Evolutionary conservation across 441 rosid species (phyloP).

Genomic region (Pelargonium exstipulatum): DNA sequence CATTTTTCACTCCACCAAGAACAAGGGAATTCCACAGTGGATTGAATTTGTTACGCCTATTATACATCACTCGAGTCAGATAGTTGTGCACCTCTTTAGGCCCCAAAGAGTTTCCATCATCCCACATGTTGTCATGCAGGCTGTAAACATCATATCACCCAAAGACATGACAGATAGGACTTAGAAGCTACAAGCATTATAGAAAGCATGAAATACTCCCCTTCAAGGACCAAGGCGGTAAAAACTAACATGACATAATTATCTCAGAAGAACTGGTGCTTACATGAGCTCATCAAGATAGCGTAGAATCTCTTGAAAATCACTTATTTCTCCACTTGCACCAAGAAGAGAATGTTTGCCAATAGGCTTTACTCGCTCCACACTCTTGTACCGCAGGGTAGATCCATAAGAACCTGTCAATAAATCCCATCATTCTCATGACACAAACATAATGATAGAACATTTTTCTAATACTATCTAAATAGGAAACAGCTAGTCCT

Average conservation of each 20-base stretch:
- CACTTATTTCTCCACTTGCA: constrained; percentile 93
- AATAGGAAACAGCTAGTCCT: not conserved
- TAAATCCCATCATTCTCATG: not conserved
- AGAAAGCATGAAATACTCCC: not conserved
- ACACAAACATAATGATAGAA: not conserved
- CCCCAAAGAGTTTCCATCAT: constrained; percentile 97
- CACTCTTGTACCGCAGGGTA: constrained; percentile 80
- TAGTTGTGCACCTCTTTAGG: constrained; percentile 98
- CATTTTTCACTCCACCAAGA: constrained; percentile 94
- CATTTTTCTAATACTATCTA: not conserved
- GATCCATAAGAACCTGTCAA: constrained; percentile 88
- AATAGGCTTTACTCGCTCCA: constrained; percentile 74
- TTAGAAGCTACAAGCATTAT: not conserved
- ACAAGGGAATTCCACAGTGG: constrained; percentile 97
- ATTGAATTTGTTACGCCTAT: constrained; percentile 90
- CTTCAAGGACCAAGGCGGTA: not conserved
- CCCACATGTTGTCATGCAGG: constrained; percentile 97
- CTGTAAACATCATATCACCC: constrained; percentile 38
- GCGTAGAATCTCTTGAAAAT: constrained; percentile 86
- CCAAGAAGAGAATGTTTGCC: constrained; percentile 97
- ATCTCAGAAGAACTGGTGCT: constrained; percentile 19
- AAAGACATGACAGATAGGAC: constrained; percentile 4
- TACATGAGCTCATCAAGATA: constrained; percentile 92
- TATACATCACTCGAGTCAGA: constrained; percentile 88
- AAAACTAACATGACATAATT: not conserved